A percentile compares a stretch with the other conserved stretches of the same genome.
Conservation (phyloP, 225 moss, liverwort and hornwort genomes). For the Marchantia paleacea region DNA sequence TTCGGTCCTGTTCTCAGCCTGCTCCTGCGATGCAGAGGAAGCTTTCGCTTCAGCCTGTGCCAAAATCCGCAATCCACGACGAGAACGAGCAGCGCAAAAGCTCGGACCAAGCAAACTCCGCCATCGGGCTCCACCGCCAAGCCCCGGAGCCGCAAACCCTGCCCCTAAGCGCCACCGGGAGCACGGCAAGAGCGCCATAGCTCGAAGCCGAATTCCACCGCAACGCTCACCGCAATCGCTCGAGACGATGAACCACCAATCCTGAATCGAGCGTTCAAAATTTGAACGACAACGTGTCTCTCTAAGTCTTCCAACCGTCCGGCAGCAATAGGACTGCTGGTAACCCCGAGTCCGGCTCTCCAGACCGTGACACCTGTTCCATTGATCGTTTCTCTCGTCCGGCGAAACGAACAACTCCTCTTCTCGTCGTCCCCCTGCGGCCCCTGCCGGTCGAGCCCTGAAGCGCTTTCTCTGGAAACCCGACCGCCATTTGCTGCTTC, state of each 20-base stretch:
- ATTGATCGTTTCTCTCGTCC: too few species aligned
- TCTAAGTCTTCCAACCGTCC: background rate
- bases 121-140: background rate
- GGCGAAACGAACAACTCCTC: too few species aligned
- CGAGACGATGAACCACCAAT: background rate
- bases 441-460: too few species aligned
- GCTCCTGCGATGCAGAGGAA: conserved; percentile 9
- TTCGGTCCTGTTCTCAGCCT: conserved; percentile 7
- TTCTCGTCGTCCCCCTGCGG: too few species aligned
- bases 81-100: too few species aligned
- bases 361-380: background rate
- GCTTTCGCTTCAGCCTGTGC: background rate
- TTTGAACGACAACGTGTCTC: background rate
- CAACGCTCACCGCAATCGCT: background rate
- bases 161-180: background rate
- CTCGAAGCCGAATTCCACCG: background rate
- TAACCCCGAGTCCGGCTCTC: background rate
- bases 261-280: background rate
- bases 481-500: too few species aligned
- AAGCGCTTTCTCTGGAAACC: too few species aligned
- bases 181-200: conserved; percentile 5
- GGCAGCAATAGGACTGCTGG: background rate
- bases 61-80: background rate
- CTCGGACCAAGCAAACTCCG: too few species aligned
- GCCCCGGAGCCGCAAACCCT: background rate